These are phyloP conservation scores for Pythium brachiatum DNA, from an alignment of 352 stramenopile genomes.

Conservation along the genomic window DNA sequence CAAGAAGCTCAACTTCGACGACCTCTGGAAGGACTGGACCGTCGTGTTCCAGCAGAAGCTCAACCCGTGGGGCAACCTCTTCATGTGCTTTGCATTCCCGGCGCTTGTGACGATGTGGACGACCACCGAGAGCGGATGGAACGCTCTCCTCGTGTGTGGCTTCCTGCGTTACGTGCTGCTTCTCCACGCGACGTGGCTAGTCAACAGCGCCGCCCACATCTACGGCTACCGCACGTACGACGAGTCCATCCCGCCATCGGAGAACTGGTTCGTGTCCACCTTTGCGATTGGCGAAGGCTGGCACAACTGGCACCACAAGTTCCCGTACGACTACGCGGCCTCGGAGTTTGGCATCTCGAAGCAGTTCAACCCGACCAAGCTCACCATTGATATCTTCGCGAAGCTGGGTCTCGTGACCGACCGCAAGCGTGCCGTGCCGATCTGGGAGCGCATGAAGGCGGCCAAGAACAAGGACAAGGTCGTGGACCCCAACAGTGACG, in stretches of 20 bases:
- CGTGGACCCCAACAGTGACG: conserved; percentile 54
- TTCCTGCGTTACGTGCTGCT: conserved; percentile 93
- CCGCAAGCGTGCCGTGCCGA: conserved; percentile 92
- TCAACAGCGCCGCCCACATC: conserved; percentile 98
- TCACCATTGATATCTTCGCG: conserved; percentile 95
- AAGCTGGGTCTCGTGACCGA: conserved; percentile 91
- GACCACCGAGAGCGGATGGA: conserved; percentile 94
- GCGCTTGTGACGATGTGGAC: conserved; percentile 84
- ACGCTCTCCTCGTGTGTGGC: conserved; percentile 95
- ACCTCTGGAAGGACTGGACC: conserved; percentile 94
- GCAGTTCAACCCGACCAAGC: conserved; percentile 98
- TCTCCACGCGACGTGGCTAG: conserved; percentile 97
- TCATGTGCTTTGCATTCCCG: conserved; percentile 98
- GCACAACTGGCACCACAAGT: conserved; percentile 99
- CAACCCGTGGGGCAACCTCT: conserved; percentile 97
- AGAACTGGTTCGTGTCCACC: conserved; percentile 97
- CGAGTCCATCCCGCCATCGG: conserved; percentile 84
- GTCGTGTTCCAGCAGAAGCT: conserved; percentile 96
- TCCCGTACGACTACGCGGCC: conserved; percentile 98
- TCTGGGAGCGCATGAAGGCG: conserved; percentile 92
- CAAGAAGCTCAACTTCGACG: conserved; percentile 95
- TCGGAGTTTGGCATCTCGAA: conserved; percentile 94
- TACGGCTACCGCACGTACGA: conserved; percentile 98
- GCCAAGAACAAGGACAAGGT: conserved; percentile 40
- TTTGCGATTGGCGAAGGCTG: conserved; percentile 96